Base-by-base conservation (phyloP, 495 filamentous ascomycete genomes). In the Penicillium robsamsonii region DNA sequence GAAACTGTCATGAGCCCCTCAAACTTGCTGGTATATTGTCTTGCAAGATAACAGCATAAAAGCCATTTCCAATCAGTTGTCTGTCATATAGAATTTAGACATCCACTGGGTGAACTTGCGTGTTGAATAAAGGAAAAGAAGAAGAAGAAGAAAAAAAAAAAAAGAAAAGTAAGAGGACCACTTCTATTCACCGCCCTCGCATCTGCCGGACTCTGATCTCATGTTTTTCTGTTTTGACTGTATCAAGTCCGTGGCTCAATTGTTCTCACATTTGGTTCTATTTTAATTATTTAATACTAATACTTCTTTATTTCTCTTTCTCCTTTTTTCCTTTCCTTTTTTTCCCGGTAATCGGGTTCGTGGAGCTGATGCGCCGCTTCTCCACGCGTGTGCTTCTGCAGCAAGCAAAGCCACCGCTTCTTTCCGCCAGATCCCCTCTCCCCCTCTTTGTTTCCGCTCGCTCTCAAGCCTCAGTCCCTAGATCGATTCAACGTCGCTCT, bases 21-120 rank as follows among this genome's bases (percentile, higher is more conserved):
- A 79, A 79, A 79, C 76, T 72, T 60, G 68, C 70, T 77, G 76
- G 75, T 59, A 58, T 49, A 70, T 66, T 22, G 63, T 76, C 73
- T 77, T 56, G 74, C 74, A 74, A 73, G 64, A 50, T 50, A 60
- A 62, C 56, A 66, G 49, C 56, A 45, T 29, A 54, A 25, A 45
- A 60, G 44, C 46, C 59, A 66, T 62, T 63, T 61, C 62, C 58
- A 63, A 52, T 52, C 64, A 67, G 62, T 59, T 65, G 66, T 56
- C 43, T 71, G 61, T 58, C 64, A 66, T 70, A 15, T 58, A 35
- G 22, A 46, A 46, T 31, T 51, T 41, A 41, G 66, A 61, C 72
- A 70, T 66, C 30, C 63, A 61, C 67, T 73, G 54, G 60, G 57
- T 51, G 53, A 50, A 68, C 66, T 72, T 73, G 72, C 72, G 64